Evolutionary conservation across 148 eudicot genomes (phyloP).

Genomic region (Diospyros kaki): DNA sequence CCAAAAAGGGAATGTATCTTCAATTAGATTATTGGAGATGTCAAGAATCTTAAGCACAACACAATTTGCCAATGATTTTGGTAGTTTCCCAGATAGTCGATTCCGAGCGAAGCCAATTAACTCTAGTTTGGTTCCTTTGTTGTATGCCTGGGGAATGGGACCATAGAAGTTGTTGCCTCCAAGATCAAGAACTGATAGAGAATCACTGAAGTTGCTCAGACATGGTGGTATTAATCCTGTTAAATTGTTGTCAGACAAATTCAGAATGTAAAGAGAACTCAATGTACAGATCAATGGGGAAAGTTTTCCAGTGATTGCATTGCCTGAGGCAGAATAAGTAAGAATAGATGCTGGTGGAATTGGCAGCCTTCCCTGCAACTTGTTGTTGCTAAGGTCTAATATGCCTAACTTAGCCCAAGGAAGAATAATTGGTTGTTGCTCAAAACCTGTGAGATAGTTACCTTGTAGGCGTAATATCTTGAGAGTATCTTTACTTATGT

Average conservation of each 20-base stretch:
- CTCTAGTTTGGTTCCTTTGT: conserved; percentile 7
- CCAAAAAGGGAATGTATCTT: conserved; percentile 33
- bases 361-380: conserved; percentile 24
- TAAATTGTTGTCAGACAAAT: too few relatives aligned
- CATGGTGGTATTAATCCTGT: too few relatives aligned
- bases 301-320: too few relatives aligned
- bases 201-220: too few relatives aligned
- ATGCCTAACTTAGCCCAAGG: conserved; percentile 13
- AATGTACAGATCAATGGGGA: too few relatives aligned
- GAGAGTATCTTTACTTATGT: conserved; percentile 19
- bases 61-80: conserved; percentile 27
- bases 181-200: too few relatives aligned
- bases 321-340: background rate
- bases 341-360: conserved; percentile 17
- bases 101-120: conserved; percentile 26
- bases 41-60: conserved; percentile 24
- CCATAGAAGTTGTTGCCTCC: too few relatives aligned
- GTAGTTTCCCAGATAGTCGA: conserved; percentile 20
- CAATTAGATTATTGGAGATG: conserved; percentile 20
- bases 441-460: conserved; percentile 22
- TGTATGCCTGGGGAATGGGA: conserved; percentile 7
- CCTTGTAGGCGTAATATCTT: background rate
- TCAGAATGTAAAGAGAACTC: too few relatives aligned
- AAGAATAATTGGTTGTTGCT: background rate
- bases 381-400: conserved; percentile 8